Conservation (phyloP, 495 filamentous ascomycete genomes). For the Mycothermus thermophilus region DNA sequence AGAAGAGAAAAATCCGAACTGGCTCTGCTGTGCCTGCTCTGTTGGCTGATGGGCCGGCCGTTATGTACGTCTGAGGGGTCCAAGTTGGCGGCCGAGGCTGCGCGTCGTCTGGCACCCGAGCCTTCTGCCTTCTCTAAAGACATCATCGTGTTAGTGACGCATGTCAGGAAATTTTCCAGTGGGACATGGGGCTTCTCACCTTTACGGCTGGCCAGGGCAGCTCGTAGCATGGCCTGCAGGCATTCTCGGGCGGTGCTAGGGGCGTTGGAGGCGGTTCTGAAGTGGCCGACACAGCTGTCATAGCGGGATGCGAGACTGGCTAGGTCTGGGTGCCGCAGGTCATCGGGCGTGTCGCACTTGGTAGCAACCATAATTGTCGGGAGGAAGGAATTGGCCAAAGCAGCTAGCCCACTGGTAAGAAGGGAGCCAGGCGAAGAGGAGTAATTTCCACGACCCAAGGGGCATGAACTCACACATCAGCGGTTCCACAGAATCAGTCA, state of each 20-base stretch:
- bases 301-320: slow-evolving; percentile 45
- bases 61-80: slow-evolving; percentile 31
- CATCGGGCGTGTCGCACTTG: slow-evolving; percentile 64
- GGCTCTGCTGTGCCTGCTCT: slow-evolving; percentile 46
- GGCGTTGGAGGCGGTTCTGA: slow-evolving; percentile 54
- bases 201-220: slow-evolving; percentile 47
- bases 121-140: slow-evolving; percentile 17
- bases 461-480: background rate
- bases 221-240: slow-evolving; percentile 59
- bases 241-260: slow-evolving; percentile 67
- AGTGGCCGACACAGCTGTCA: slow-evolving; percentile 50
- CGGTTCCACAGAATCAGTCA: slow-evolving; percentile 55
- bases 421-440: background rate
- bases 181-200: slow-evolving; percentile 53
- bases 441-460: background rate
- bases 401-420: slow-evolving; percentile 40
- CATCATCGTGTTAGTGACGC: too few species aligned
- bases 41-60: slow-evolving; percentile 36
- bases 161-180: too few species aligned
- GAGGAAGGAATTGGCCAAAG: slow-evolving; percentile 48
- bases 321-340: slow-evolving; percentile 44
- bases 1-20: slow-evolving; percentile 49
- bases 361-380: slow-evolving; percentile 69
- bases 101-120: slow-evolving; percentile 22
- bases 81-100: slow-evolving; percentile 39